Evolutionary conservation across 345 rosid species (phyloP).

Genomic region (Pistacia integerrima): DNA sequence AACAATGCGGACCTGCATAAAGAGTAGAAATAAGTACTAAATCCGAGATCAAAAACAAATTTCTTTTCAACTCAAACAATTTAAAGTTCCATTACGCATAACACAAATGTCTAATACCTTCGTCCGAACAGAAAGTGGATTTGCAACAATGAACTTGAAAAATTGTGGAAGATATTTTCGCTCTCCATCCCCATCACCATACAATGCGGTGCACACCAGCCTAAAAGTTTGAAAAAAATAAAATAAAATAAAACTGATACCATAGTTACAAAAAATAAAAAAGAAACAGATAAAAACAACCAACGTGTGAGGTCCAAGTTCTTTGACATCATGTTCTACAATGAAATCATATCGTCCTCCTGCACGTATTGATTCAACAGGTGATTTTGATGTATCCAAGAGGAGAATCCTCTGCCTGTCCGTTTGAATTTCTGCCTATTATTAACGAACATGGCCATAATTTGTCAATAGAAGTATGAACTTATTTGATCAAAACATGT

Average conservation of each 20-base stretch:
- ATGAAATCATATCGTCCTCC: constrained; percentile 95
- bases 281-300: constrained; percentile 5
- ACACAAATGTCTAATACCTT: constrained; percentile 49
- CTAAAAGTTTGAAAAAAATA: constrained; percentile 33
- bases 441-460: background rate
- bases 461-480: background rate
- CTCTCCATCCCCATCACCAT: constrained; percentile 81
- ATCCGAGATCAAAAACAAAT: background rate
- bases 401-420: constrained; percentile 90
- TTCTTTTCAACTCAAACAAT: background rate
- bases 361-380: constrained; percentile 83
- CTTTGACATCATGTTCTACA: constrained; percentile 97
- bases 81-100: background rate
- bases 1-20: constrained; percentile 84
- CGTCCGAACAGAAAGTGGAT: constrained; percentile 91
- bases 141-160: constrained; percentile 88
- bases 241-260: background rate
- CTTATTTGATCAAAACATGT: background rate
- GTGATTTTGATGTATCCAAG: constrained; percentile 80
- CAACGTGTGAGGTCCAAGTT: constrained; percentile 98
- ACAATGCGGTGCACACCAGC: constrained; percentile 92
- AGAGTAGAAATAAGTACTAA: constrained; percentile 4
- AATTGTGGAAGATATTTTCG: constrained; percentile 96
- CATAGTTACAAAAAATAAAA: background rate
- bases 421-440: constrained; percentile 95